phyloP scores from a whole-genome alignment of 140 eudicot species.

The Stevia rebaudiana region DNA sequence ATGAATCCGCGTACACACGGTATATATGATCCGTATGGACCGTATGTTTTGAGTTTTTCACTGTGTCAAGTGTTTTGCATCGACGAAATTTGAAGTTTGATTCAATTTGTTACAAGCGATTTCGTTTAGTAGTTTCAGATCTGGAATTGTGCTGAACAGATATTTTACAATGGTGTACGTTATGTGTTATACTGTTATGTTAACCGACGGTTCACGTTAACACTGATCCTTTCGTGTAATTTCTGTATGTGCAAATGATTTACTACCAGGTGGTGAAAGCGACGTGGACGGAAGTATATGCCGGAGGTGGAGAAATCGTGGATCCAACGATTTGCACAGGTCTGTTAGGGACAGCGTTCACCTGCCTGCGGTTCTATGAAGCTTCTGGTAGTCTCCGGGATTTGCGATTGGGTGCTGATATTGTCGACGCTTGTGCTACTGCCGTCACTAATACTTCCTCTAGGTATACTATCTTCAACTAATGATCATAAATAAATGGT shows the following conservation, averaged over 20 bases:
- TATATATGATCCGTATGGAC: too few species aligned
- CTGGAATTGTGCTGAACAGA: not conserved
- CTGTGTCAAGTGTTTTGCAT: not conserved
- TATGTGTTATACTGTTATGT: not conserved
- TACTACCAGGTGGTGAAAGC: constrained; percentile 51
- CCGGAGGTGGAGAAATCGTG: constrained; percentile 23
- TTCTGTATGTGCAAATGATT: constrained; percentile 1
- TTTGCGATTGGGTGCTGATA: constrained; percentile 45
- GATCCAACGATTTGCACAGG: constrained; percentile 73
- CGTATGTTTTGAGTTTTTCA: not conserved
- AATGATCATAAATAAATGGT: not conserved
- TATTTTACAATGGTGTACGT: not conserved
- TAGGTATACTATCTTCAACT: constrained; percentile 34
- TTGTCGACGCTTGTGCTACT: constrained; percentile 56
- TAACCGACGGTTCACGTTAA: not conserved
- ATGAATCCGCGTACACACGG: too few species aligned
- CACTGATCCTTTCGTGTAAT: not conserved
- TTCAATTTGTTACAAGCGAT: not conserved
- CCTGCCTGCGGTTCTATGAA: constrained; percentile 74
- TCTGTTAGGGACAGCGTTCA: constrained; percentile 74
- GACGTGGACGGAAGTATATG: constrained; percentile 52
- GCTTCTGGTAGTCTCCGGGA: constrained; percentile 62
- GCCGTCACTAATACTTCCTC: constrained; percentile 30
- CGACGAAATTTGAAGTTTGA: not conserved
- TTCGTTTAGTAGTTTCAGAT: not conserved